Percentiles rank a stretch among this genome's conserved stretches.
Evolutionary conservation across 441 rosid species (phyloP).

Genomic region (Geranium incanum): DNA sequence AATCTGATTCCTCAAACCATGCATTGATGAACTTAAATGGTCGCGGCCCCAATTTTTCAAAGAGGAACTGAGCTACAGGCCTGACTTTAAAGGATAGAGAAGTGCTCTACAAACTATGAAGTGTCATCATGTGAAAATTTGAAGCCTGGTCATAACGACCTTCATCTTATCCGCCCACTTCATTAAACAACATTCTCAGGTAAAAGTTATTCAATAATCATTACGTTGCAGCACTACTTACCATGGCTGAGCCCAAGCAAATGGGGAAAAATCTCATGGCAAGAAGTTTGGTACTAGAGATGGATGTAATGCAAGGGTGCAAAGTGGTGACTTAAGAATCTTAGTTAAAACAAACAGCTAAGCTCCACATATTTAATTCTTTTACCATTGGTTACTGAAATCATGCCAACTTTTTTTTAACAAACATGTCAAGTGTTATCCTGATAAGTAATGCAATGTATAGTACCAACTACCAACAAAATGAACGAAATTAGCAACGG

Average conservation of each 20-base stretch:
- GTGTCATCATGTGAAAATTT: background rate
- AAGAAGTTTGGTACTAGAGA: background rate
- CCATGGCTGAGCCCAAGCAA: background rate
- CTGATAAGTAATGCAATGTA: slow-evolving; percentile 6
- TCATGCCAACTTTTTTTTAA: background rate
- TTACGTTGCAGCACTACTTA: background rate
- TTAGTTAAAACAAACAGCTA: slow-evolving; percentile 2
- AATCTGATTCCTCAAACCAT: too few species aligned
- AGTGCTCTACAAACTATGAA: background rate
- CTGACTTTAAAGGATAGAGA: too few species aligned
- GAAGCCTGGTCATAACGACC: background rate
- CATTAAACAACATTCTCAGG: background rate
- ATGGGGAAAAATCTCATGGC: background rate
- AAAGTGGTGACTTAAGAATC: background rate
- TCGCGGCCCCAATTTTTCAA: too few species aligned
- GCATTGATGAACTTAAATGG: too few species aligned
- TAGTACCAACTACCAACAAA: background rate
- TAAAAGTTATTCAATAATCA: background rate
- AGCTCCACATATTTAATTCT: background rate
- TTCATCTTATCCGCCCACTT: background rate
- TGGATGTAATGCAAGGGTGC: slow-evolving; percentile 3
- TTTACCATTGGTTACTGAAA: background rate
- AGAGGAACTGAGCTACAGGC: too few species aligned
- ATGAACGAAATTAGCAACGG: background rate
- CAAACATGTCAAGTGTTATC: background rate